These are phyloP conservation scores for Irpex rosettiformis DNA, from an alignment of 1,284 basidiomycete genomes.

Conservation along the genomic window DNA sequence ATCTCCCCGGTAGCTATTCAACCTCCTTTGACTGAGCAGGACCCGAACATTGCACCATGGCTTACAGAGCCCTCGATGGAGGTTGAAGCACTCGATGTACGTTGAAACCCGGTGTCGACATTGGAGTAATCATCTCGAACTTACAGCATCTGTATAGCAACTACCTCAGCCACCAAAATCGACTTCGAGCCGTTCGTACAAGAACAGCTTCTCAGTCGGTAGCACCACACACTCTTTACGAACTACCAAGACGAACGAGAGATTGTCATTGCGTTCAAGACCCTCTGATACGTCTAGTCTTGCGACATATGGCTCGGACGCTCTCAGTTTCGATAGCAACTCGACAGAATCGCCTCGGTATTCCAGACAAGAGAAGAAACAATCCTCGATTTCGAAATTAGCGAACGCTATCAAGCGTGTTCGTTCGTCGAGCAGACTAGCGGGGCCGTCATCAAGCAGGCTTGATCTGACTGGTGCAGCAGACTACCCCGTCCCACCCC, in stretches of 20 bases:
- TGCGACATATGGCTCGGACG: conserved; percentile 22
- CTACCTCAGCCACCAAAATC: not conserved
- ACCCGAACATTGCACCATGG: conserved; percentile 24
- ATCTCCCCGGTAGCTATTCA: conserved; percentile 18
- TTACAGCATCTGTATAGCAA: no score
- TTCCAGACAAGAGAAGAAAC: conserved; percentile 8
- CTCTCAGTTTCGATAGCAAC: conserved; percentile 20
- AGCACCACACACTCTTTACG: not conserved
- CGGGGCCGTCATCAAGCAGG: conserved; percentile 1
- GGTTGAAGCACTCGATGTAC: conserved; percentile 1
- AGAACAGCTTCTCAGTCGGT: not conserved
- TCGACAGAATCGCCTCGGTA: conserved; percentile 15
- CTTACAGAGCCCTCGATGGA: conserved; percentile 10
- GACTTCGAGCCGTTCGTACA: not conserved
- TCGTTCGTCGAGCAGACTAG: not conserved
- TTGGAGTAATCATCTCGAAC: no score
- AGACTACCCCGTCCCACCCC: conserved; percentile 1
- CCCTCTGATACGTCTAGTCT: conserved; percentile 15
- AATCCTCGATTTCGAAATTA: conserved; percentile 19
- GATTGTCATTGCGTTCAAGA: not conserved
- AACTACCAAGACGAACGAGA: not conserved
- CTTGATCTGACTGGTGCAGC: not conserved
- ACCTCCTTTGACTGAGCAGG: conserved; percentile 16
- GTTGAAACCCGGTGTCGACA: no score
- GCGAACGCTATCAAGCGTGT: not conserved